These are phyloP conservation scores for Picochlorum sp. DNA, from an alignment of 139 green algal genomes.

Conservation along the genomic window DNA sequence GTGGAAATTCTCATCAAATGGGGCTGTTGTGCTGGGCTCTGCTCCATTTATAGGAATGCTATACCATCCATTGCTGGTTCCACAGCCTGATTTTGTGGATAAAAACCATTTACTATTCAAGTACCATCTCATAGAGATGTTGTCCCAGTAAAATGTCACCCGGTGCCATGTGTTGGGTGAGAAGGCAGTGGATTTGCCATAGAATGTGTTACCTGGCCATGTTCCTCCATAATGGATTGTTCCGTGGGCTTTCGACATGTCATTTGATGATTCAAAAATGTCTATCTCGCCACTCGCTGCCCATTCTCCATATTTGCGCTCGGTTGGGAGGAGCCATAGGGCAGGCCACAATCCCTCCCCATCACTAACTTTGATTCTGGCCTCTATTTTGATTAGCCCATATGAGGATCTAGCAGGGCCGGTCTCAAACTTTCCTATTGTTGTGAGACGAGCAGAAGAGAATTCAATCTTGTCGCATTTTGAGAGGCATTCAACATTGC, in stretches of 20 bases:
- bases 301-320: slow-evolving; percentile 13
- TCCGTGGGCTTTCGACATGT: slow-evolving; percentile 2
- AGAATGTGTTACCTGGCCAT: slow-evolving; percentile 14
- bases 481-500: background rate
- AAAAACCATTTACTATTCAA: background rate
- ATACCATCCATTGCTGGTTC: slow-evolving; percentile 9
- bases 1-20: slow-evolving; percentile 17
- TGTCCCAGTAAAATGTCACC: slow-evolving; percentile 7
- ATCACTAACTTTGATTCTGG: slow-evolving; percentile 3
- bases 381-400: background rate
- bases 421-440: slow-evolving; percentile 3
- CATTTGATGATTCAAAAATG: slow-evolving; percentile 11
- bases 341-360: slow-evolving; percentile 17
- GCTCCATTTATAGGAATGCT: background rate
- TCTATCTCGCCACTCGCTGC: slow-evolving; percentile 21
- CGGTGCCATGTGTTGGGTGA: slow-evolving; percentile 5
- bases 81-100: background rate
- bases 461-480: slow-evolving; percentile 2
- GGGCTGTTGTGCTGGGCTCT: background rate
- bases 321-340: slow-evolving; percentile 20
- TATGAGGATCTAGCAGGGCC: background rate
- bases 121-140: slow-evolving; percentile 2
- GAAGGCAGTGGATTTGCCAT: background rate
- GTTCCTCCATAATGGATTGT: slow-evolving; percentile 16
- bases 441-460: slow-evolving; percentile 3